Base-by-base conservation (phyloP, 176 grass and related monocot genomes). In the Oryza glaberrima region DNA sequence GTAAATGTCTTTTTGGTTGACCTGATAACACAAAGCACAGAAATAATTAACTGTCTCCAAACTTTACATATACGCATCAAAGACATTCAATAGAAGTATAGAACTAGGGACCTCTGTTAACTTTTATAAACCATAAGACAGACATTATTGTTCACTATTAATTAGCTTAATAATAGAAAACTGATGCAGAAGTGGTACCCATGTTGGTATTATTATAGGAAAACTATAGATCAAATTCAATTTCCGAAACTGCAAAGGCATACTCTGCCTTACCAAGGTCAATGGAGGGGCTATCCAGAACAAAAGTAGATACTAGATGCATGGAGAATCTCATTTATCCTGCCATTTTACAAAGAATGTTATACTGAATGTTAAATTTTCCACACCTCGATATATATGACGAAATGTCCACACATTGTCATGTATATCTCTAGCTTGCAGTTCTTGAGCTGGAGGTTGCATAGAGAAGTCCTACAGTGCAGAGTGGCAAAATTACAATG, bases 341-440 rank as follows among this genome's bases (percentile, higher is more conserved):
- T 81, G 34, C 47, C 34, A 85, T 38, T 61, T 34, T 51, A 38
- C 25, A 69, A 45, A 52, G 3, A 69, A 36, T 70, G 61, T 72
- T 72, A 44, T 65, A 45, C 49, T 78, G 28, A 36, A 67, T 20
- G 48, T 3, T 46, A 64, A 15, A 70, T 34, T 54, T 82, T 74
- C 6, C 45, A 28, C 84, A 96, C 97, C 97, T 86, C 97, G 91
- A 92, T 92, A 99, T 85, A 99, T 96, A 89, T 99, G 97, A 17
- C 94, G 93, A 75, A 99, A 99, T 46, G 97, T 96, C 94, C 97
- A 99, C 3, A 94, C 73, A 44, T 89, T 94, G 66, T 96, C 92
- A 69, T 99, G 94, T 88, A 99, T 94, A 82, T 99, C 97, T 51
- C 87, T 94, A 36, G 94, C 97, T 81, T 99, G 94, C 34, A 99